Evolutionary conservation across 2,329 filamentous ascomycete genomes (phyloP), one percentile per base, ranked within the genome.

Genomic region (Byssochlamys sp.): DNA sequence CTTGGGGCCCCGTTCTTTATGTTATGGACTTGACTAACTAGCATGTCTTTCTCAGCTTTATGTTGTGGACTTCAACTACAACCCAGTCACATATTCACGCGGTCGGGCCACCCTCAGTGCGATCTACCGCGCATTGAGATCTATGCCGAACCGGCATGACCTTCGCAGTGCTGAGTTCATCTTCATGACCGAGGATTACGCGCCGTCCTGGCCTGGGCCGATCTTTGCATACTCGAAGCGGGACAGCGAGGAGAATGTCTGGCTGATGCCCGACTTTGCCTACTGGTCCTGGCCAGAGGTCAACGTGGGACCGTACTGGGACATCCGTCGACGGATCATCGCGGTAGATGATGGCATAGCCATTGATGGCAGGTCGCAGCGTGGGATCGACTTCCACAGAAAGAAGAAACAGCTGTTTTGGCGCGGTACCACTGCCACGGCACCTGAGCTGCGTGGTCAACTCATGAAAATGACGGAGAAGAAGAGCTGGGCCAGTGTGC

Each of bases 201-300:
- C 7, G 68, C 35, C 75, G 75, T 75, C 65, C 55, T 58, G 58
- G 58, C 50, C 33, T 50, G 12, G 56, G n/a, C 14, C 72, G 58
- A 29, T 76, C 2, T 73, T 74, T 73, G 68, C 69, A 35, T 77
- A 72, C 59, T 66, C 71, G 5, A 66, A 61, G 54, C 63, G 56
- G 53, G 59, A 66, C 10, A 68, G 72, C 33, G 69, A 73, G 53
- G 66, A 64, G 24, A 63, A 71, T 51, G 65, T 67, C 50, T 81
- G 79, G 79, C 67, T 81, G 24, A 80, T 81, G 67, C 79, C 79
- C 0, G 79, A 81, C 61, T 81, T 81, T 61, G 79, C 77, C 33
- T 80, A 78, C 68, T 82, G 78, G 77, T 71, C 75, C 7, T 81
- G 77, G 78, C 78, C 78, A 2, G 77, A 80, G 58, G 75, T 77